phyloP scores from a whole-genome alignment of 305 asterid genomes.

The Fraxinus greggii region DNA sequence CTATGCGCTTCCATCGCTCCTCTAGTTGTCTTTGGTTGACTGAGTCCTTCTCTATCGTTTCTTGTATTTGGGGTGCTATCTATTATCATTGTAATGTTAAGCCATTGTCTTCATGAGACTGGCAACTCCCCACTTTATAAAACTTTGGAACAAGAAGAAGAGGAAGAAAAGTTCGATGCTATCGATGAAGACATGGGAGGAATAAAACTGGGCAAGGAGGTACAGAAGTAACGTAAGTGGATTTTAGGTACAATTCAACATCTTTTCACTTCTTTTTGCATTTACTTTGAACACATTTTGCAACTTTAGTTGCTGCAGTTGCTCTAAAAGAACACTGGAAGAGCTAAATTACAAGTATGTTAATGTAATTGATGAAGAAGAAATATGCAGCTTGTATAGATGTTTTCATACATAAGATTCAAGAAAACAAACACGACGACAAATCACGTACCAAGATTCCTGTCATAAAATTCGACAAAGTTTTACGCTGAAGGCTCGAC shows the following conservation, averaged over 20 bases:
- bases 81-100: slow-evolving; percentile 36
- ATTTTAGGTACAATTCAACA: not conserved
- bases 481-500: not conserved
- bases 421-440: not conserved
- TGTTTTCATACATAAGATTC: not conserved
- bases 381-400: not conserved
- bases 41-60: slow-evolving; percentile 47
- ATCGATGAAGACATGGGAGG: slow-evolving; percentile 15
- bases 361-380: not conserved
- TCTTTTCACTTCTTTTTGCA: not conserved
- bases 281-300: not conserved
- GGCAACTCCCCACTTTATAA: slow-evolving; percentile 43
- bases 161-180: slow-evolving; percentile 27
- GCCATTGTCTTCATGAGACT: slow-evolving; percentile 54
- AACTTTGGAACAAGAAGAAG: slow-evolving; percentile 50
- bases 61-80: slow-evolving; percentile 38
- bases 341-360: not conserved
- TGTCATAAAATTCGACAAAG: not conserved
- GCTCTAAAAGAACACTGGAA: not conserved
- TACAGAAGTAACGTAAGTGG: not conserved
- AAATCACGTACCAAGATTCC: not conserved
- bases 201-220: slow-evolving; percentile 28
- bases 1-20: slow-evolving; percentile 56
- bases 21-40: slow-evolving; percentile 42
- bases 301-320: not conserved